These are phyloP conservation scores for Actinidia chinensis DNA, from an alignment of 179 eudicot species.

Conservation along the genomic window DNA sequence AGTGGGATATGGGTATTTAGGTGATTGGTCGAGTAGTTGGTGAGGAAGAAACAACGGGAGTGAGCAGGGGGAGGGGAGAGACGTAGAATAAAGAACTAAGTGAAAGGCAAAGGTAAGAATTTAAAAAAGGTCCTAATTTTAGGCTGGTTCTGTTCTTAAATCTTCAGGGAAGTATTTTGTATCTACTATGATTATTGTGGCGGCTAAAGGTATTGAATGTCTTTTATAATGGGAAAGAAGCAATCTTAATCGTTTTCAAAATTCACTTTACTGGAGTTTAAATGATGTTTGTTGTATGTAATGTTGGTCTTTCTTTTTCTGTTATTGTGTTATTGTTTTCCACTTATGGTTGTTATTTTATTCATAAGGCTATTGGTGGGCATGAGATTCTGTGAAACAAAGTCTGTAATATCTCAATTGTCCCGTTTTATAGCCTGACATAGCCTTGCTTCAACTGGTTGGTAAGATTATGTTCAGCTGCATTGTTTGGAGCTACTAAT, in stretches of 20 bases:
- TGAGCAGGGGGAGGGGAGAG: too few relatives aligned
- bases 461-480: not conserved
- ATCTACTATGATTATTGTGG: not conserved
- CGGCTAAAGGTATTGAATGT: not conserved
- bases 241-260: not conserved
- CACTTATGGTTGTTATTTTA: not conserved
- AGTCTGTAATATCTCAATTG: not conserved
- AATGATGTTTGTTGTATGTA: too few relatives aligned
- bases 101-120: too few relatives aligned
- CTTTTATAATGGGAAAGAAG: not conserved
- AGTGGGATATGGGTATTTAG: not conserved
- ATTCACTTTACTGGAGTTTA: not conserved
- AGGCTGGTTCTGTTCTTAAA: not conserved
- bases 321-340: not conserved
- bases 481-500: constrained; percentile 1
- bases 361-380: not conserved
- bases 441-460: constrained; percentile 1
- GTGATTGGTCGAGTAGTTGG: constrained; percentile 7
- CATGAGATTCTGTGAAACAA: constrained; percentile 1
- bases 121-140: not conserved
- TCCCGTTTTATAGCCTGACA: not conserved
- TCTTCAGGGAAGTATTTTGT: not conserved
- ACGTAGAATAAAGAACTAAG: too few relatives aligned
- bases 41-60: too few relatives aligned
- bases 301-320: not conserved